Evolutionary conservation across 805 yeast genomes (phyloP).

Genomic region (Monosporozyma aerobia): DNA sequence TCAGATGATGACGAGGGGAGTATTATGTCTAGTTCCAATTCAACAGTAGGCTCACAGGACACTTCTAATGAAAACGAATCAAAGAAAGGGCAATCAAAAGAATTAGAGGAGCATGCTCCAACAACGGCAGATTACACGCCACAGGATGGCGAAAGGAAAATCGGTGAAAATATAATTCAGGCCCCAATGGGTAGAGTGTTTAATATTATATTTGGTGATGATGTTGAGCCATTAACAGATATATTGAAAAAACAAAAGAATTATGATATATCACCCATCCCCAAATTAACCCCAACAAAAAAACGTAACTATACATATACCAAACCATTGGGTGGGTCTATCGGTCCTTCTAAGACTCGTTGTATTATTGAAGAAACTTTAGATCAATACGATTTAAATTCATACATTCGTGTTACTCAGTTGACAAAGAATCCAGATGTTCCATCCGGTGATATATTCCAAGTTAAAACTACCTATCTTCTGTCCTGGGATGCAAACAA

Average conservation of each 20-base stretch:
- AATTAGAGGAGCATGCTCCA: conserved; percentile 35
- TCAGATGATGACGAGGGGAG: conserved; percentile 25
- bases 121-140: conserved; percentile 38
- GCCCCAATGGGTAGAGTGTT: conserved; percentile 62
- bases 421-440: conserved; percentile 68
- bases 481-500: conserved; percentile 57
- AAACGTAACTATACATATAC: conserved; percentile 46
- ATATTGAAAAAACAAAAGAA: conserved; percentile 56
- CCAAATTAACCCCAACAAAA: conserved; percentile 30
- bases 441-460: conserved; percentile 67
- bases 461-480: conserved; percentile 47
- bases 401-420: conserved; percentile 43
- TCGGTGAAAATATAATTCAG: conserved; percentile 42
- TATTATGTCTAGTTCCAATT: not conserved
- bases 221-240: conserved; percentile 35
- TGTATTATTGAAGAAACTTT: conserved; percentile 56
- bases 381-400: conserved; percentile 42
- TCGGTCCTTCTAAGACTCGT: conserved; percentile 70
- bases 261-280: conserved; percentile 44
- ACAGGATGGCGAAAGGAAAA: conserved; percentile 42
- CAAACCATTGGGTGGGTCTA: conserved; percentile 56
- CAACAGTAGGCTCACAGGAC: conserved; percentile 3
- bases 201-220: conserved; percentile 53
- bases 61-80: conserved; percentile 16
- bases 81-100: not conserved